phyloP scores from a whole-genome alignment of 2,329 filamentous ascomycete genomes.

The Cylindrodendrum hubeiense region DNA sequence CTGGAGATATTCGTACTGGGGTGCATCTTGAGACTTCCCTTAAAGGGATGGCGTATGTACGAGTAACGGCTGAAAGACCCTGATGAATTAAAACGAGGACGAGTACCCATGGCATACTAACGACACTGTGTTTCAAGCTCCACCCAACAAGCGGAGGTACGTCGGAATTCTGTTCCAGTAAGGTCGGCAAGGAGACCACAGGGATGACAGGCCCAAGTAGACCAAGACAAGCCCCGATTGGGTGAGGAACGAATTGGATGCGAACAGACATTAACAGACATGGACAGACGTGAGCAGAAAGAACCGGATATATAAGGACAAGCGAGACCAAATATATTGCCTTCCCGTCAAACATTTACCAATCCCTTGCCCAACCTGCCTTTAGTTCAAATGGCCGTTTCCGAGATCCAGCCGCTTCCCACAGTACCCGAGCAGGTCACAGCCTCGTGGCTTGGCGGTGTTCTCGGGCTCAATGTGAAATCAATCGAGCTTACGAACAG shows the following conservation, averaged over 20 bases:
- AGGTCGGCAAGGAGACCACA: neutral
- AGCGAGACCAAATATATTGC: neutral
- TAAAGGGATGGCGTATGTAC: no score
- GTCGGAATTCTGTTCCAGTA: neutral
- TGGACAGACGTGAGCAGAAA: neutral
- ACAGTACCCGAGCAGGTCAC: neutral
- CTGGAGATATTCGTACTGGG: no score
- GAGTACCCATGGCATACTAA: no score
- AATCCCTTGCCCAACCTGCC: neutral
- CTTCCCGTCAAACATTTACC: neutral
- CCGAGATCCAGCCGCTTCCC: neutral
- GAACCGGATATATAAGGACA: neutral
- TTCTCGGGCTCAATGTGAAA: neutral
- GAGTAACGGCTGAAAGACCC: no score
- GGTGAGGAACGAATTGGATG: neutral
- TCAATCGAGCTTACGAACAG: slow-evolving; percentile 1
- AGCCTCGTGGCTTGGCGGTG: neutral
- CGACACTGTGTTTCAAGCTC: neutral
- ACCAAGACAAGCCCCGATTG: neutral
- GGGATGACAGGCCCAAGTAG: neutral
- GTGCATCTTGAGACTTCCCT: no score
- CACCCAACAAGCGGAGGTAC: neutral
- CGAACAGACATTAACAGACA: no score
- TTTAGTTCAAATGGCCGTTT: neutral
- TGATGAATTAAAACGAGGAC: no score